Conservation (phyloP, 768 basidiomycete genomes). For the Lentinula edodes region DNA sequence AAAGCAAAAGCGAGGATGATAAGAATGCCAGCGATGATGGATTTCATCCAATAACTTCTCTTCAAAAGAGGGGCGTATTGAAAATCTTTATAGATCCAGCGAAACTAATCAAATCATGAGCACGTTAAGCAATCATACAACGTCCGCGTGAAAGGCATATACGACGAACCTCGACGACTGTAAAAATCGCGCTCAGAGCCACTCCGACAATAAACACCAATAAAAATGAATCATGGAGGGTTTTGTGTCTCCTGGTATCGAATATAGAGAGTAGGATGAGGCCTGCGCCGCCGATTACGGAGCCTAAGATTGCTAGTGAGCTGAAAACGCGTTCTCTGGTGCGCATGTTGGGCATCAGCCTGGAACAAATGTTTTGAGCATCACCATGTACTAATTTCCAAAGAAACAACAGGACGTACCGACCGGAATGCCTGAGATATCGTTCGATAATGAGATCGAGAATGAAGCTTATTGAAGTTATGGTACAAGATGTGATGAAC, state of each 20-base stretch:
- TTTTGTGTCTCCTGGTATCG: slow-evolving; percentile 53
- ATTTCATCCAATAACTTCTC: slow-evolving; percentile 57
- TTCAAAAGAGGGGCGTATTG: slow-evolving; percentile 36
- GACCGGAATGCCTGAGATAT: slow-evolving; percentile 57
- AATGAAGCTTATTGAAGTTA: slow-evolving; percentile 60
- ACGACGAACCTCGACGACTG: slow-evolving; percentile 52
- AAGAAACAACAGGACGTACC: slow-evolving; percentile 27
- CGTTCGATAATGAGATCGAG: slow-evolving; percentile 57
- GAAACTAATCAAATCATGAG: slow-evolving; percentile 34
- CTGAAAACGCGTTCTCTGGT: slow-evolving; percentile 50
- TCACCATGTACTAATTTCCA: not conserved
- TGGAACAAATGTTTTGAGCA: slow-evolving; percentile 15
- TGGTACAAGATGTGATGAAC: slow-evolving; percentile 59
- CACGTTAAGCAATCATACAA: no score
- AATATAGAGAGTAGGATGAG: slow-evolving; percentile 68
- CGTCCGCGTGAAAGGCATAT: no score
- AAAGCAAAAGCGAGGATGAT: slow-evolving; percentile 63
- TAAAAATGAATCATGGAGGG: slow-evolving; percentile 54
- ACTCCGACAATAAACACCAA: slow-evolving; percentile 73
- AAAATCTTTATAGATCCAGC: slow-evolving; percentile 61
- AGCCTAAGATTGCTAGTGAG: slow-evolving; percentile 52
- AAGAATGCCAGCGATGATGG: slow-evolving; percentile 49
- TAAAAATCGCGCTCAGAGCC: slow-evolving; percentile 68
- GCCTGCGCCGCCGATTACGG: slow-evolving; percentile 57
- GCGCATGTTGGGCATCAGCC: slow-evolving; percentile 57